These are phyloP conservation scores for Nitzschia sp. DNA, from an alignment of 108 stramenopile genomes.

Conservation along the genomic window DNA sequence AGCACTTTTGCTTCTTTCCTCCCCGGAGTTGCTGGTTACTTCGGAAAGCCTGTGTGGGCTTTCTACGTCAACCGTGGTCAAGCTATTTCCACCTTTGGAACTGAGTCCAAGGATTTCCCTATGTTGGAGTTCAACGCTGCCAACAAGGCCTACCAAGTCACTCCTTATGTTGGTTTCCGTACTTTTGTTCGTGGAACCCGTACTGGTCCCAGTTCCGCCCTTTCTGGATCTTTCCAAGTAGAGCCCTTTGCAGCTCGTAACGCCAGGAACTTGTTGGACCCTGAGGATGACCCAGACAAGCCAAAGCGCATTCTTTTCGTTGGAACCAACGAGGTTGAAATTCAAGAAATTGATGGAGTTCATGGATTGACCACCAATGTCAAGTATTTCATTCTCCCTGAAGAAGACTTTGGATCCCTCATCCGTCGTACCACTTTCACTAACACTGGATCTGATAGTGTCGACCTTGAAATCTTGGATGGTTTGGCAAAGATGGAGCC, in stretches of 20 bases:
- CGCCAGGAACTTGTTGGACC: conserved; percentile 58
- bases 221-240: conserved; percentile 50
- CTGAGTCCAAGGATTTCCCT: conserved; percentile 85
- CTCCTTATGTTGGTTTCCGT: conserved; percentile 90
- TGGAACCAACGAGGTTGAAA: conserved; percentile 91
- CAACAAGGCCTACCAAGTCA: conserved; percentile 94
- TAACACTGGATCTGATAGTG: conserved; percentile 63
- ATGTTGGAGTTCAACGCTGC: conserved; percentile 91
- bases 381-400: conserved; percentile 85
- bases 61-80: conserved; percentile 98
- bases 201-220: conserved; percentile 16
- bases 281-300: conserved; percentile 50
- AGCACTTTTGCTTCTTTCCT: conserved; percentile 85
- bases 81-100: conserved; percentile 85
- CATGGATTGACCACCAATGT: conserved; percentile 75
- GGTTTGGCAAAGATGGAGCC: conserved; percentile 90
- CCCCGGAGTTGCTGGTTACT: conserved; percentile 85
- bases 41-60: conserved; percentile 88
- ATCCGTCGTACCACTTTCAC: conserved; percentile 85
- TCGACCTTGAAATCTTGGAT: conserved; percentile 79
- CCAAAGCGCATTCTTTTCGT: conserved; percentile 87
- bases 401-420: conserved; percentile 85
- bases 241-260: conserved; percentile 73
- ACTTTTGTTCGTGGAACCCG: conserved; percentile 86
- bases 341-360: conserved; percentile 76